phyloP scores from a whole-genome alignment of 2,329 filamentous ascomycete species.

The Fusarium camptoceras region DNA sequence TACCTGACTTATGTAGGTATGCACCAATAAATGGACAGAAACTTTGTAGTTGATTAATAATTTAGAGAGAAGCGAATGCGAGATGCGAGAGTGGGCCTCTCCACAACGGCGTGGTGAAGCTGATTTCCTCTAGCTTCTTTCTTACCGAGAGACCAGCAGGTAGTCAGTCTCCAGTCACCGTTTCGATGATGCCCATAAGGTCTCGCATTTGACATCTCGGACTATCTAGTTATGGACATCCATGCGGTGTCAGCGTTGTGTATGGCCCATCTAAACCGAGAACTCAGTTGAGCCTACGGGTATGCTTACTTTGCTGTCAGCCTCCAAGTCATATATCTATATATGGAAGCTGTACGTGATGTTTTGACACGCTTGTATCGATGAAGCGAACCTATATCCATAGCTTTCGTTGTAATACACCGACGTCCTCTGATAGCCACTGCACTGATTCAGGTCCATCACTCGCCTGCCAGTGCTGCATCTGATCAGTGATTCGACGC shows the following conservation, averaged over 20 bases:
- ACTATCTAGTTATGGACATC: background rate
- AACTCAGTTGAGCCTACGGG: background rate
- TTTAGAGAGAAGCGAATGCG: constrained; percentile 30
- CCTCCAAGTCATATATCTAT: background rate
- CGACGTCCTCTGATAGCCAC: background rate
- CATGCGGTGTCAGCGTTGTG: background rate
- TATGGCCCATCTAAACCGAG: background rate
- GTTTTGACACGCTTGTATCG: background rate
- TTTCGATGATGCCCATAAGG: constrained; percentile 4
- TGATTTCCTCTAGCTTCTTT: constrained; percentile 9
- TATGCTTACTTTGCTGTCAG: background rate
- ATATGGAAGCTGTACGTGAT: background rate
- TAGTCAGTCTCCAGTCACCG: constrained; percentile 8
- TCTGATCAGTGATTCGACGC: background rate
- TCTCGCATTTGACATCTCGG: background rate
- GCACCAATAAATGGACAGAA: background rate
- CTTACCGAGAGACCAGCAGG: background rate
- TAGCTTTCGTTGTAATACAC: background rate
- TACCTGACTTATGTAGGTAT: background rate
- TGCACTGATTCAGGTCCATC: background rate
- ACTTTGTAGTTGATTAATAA: background rate
- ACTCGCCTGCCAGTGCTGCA: constrained; percentile 8
- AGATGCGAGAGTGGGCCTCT: constrained; percentile 36
- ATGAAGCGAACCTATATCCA: background rate
- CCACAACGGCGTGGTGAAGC: constrained; percentile 17